Base-by-base conservation (phyloP, 2,329 filamentous ascomycete genomes). In the Sordariomycetes sp. region DNA sequence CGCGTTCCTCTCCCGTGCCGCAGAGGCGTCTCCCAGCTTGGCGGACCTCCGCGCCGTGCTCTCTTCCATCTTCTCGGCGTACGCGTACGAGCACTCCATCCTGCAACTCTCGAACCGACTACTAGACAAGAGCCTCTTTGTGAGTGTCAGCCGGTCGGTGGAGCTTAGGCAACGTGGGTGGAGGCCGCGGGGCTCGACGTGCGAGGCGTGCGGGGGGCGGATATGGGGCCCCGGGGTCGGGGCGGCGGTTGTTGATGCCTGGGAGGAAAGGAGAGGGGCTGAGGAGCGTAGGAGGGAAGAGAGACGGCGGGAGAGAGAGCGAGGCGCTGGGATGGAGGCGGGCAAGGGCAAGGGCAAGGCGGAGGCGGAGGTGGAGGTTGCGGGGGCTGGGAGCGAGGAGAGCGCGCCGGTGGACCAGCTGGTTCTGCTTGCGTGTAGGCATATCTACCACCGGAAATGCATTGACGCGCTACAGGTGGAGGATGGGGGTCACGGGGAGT, bases 1-100 rank as follows among this genome's bases (percentile, higher is more conserved):
- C 54, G 88, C 89, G 6, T 99, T 99, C 69, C 82, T 99, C 34
- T 85, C 88, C 0, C 85, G 90, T 53, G 93, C 92, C 0, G 88
- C 90, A 0, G 80, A 83, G 25, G 85, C 87, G 20, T 95, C 91
- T 0, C 92, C 94, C 0, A 95, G 89, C 14, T 78, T 99, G 1
- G 87, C 90, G 1, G 91, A 97, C 68, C 79, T 99, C 3, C 87
- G 94, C 52, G 82, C 83, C 7, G 92, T 97, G 0, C 80, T 99
- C 1, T 78, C 84, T 1, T 94, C 92, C 14, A 93, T 99, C 58
- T 97, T 99, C 72, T 86, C 93, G 0, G 93, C 94, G 0, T 99
- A 99, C 69, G 87, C 91, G 0, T 97, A 97, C 68, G 94, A 99
- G 70, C 89, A 93, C 69, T 92, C 89, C 0, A 89, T 99, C 18